Evolutionary conservation across 176 grass and related monocot species (phyloP).

Genomic region (Oryza brachyantha): DNA sequence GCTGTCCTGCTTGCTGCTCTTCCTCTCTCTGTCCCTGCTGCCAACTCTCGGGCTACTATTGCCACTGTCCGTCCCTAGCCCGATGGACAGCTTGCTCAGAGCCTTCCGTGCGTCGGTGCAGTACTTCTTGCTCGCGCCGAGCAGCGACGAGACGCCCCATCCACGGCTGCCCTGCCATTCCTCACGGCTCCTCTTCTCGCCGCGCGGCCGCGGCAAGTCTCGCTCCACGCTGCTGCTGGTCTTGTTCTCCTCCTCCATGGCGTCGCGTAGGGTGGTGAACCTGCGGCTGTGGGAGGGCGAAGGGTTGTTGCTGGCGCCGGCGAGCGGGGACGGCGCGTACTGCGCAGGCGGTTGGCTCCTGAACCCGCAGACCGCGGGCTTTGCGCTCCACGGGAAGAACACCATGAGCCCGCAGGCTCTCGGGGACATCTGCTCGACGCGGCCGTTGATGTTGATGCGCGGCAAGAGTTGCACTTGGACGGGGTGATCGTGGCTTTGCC

Average conservation of each 20-base stretch:
- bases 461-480: constrained; percentile 31
- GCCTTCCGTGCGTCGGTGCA: constrained; percentile 53
- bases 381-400: constrained; percentile 84
- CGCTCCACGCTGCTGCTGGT: neutral
- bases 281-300: constrained; percentile 17
- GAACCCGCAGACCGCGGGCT: constrained; percentile 57
- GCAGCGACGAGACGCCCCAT: constrained; percentile 66
- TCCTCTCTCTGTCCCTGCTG: constrained; percentile 28
- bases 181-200: constrained; percentile 46
- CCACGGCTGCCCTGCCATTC: constrained; percentile 21
- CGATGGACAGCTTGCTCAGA: constrained; percentile 60
- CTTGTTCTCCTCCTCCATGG: constrained; percentile 23
- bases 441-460: constrained; percentile 30
- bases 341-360: constrained; percentile 22
- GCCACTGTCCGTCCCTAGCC: constrained; percentile 23
- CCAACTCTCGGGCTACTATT: constrained; percentile 24
- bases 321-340: constrained; percentile 8
- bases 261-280: constrained; percentile 24
- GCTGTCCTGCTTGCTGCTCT: constrained; percentile 26
- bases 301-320: neutral
- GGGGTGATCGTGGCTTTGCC: neutral
- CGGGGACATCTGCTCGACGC: constrained; percentile 52
- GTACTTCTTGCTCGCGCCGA: constrained; percentile 62
- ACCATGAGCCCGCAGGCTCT: constrained; percentile 81
- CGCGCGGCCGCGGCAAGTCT: constrained; percentile 24